Base-by-base conservation (phyloP, 1,284 basidiomycete genomes). In the Apiotrichum gracile region DNA sequence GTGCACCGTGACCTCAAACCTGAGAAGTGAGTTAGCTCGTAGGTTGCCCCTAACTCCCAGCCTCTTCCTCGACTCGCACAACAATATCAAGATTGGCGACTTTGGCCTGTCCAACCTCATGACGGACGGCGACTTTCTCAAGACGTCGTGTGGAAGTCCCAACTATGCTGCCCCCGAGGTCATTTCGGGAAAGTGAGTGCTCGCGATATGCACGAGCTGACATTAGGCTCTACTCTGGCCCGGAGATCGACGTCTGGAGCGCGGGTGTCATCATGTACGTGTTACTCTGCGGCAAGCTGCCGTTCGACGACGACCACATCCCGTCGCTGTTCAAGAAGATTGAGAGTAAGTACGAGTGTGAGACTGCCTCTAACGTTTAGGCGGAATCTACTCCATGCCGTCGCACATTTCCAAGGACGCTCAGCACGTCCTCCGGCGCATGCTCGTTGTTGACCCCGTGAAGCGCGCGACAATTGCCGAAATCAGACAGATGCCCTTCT, bases 231-330 rank as follows among this genome's bases (percentile, higher is more conserved):
- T 97, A 97, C 69, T 91, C 90, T 1, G 92, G 92, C 0, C 91
- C 92, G 0, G 92, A 94, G 73, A 93, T 96, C 64, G 92, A 97
- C 65, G 91, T 96, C n/a, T 97, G 92, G 92, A 91, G 87, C 64
- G 88, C 88, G 54, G 92, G 92, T 0, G 91, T 96, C 31, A 96
- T 97, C 64, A 81, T 97, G 52, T 96, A 91, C 76, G 92, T 96
- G 47, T 90, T 97, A 84, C 81, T 97, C 7, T 92, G 88, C 67
- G 92, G 92, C 13, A 80, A 87, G 47, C 79, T 96, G 38, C 92
- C 92, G 1, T 96, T 97, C 69, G 92, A 96, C 77, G 92, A 96
- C 74, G 90, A 94, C 50, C 88, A 94, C 68, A 90, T 96, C 42
- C 89, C 91, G 50, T 82, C 83, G 1, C 76, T 97, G 26, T 96